Conservation (phyloP, 768 basidiomycete genomes). For the Auriscalpium vulgare region DNA sequence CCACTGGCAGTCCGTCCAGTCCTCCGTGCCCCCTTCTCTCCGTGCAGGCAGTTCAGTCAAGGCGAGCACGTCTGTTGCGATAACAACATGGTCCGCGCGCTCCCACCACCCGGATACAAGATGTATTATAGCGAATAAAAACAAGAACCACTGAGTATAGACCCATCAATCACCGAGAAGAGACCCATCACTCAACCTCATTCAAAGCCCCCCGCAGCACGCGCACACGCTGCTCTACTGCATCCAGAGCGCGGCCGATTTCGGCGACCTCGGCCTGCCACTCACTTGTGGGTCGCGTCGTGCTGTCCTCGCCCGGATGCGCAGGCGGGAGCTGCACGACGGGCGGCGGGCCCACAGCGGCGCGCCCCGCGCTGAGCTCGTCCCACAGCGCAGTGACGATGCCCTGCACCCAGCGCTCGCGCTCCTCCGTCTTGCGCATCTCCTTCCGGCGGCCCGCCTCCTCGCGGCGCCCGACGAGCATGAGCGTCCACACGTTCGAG, state of each 20-base stretch:
- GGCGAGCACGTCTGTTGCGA: too few relatives aligned
- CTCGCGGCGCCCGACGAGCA: slow-evolving; percentile 39
- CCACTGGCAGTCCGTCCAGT: too few relatives aligned
- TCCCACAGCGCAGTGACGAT: slow-evolving; percentile 69
- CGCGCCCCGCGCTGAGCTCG: slow-evolving; percentile 43
- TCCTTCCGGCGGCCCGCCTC: slow-evolving; percentile 38
- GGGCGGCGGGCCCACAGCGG: neutral
- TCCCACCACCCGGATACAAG: too few relatives aligned
- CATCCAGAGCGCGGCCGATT: slow-evolving; percentile 5
- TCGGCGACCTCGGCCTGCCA: slow-evolving; percentile 8
- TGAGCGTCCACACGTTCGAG: slow-evolving; percentile 70
- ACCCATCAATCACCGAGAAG: neutral
- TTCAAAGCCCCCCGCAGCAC: slow-evolving; percentile 3
- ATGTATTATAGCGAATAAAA: too few relatives aligned
- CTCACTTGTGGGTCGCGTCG: slow-evolving; percentile 13
- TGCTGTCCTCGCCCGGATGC: neutral
- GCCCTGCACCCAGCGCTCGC: slow-evolving; percentile 68
- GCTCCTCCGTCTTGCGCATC: slow-evolving; percentile 50
- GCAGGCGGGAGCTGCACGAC: slow-evolving; percentile 10
- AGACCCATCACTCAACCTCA: slow-evolving; percentile 2
- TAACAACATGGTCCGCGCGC: too few relatives aligned
- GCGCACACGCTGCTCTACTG: slow-evolving; percentile 9
- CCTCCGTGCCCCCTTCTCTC: too few relatives aligned
- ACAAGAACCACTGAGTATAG: too few relatives aligned
- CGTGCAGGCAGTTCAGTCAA: too few relatives aligned